Evolutionary conservation across 2,329 filamentous ascomycete genomes (phyloP).

Genomic region (Sarocladium oryzae): DNA sequence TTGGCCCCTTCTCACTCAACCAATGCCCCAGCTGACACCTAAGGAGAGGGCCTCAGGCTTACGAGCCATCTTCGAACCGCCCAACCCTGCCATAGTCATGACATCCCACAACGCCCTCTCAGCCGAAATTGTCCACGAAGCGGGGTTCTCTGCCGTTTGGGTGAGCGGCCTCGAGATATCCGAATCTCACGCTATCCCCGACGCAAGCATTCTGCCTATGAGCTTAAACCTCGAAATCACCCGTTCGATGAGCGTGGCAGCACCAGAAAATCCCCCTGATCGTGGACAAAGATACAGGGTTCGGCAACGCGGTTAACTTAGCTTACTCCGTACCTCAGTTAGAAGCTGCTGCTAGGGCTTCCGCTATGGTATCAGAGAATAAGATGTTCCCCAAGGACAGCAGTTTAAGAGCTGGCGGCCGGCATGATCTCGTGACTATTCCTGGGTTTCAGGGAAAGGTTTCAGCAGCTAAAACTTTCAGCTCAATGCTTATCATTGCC

Average conservation of each 20-base stretch:
- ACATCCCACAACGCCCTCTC: constrained; percentile 2
- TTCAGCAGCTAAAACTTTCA: constrained; percentile 1
- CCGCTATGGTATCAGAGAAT: constrained; percentile 9
- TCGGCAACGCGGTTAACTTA: constrained; percentile 10
- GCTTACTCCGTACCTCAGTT: constrained; percentile 10
- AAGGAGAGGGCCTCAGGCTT: not conserved
- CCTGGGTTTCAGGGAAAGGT: constrained; percentile 9
- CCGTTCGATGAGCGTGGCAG: constrained; percentile 3
- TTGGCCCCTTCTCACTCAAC: not conserved
- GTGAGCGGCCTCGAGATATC: constrained; percentile 15
- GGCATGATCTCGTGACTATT: constrained; percentile 5
- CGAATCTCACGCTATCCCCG: constrained; percentile 13
- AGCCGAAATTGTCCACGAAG: constrained; percentile 8
- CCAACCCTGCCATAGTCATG: constrained; percentile 1
- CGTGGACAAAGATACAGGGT: constrained; percentile 10
- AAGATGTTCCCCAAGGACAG: constrained; percentile 11
- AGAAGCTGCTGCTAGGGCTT: constrained; percentile 5
- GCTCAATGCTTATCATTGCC: constrained; percentile 5
- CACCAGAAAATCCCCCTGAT: constrained; percentile 5
- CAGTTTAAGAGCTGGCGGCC: constrained; percentile 1
- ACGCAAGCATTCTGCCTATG: constrained; percentile 12
- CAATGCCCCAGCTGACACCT: not conserved
- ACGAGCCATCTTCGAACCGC: not conserved
- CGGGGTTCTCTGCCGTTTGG: constrained; percentile 13
- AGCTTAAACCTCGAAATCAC: constrained; percentile 8